Evolutionary conservation across 2,329 filamentous ascomycete species (phyloP).

Genomic region (Gnomoniopsis smithogilvyi): DNA sequence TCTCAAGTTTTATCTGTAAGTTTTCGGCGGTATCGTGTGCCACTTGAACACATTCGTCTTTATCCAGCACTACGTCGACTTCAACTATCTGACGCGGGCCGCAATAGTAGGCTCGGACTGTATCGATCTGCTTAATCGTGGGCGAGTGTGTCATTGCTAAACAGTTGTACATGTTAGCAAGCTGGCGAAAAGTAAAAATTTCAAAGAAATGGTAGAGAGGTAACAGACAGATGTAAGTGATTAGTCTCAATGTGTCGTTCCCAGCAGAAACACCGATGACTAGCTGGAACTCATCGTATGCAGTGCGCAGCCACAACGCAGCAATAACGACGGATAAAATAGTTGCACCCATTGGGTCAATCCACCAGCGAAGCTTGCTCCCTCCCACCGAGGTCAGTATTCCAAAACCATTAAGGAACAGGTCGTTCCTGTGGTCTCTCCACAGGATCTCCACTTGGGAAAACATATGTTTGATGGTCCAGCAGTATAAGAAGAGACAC

Average conservation of each 20-base stretch:
- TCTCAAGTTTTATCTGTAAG: conserved; percentile 90
- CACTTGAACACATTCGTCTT: conserved; percentile 64
- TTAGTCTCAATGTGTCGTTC: conserved; percentile 82
- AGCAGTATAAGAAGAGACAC: conserved; percentile 83
- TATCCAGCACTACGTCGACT: conserved; percentile 93
- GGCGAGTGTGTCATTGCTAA: conserved; percentile 76
- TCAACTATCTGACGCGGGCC: conserved; percentile 88
- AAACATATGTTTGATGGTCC: conserved; percentile 84
- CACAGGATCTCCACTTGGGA: conserved; percentile 88
- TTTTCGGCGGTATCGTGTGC: conserved; percentile 94
- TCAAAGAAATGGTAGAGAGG: too few species aligned
- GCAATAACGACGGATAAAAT: conserved; percentile 79
- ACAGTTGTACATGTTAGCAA: background rate
- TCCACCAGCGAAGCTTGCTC: conserved; percentile 85
- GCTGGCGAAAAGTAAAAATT: background rate
- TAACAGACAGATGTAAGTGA: conserved; percentile 76
- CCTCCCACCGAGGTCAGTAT: conserved; percentile 87
- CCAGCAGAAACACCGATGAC: conserved; percentile 86
- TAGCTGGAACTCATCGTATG: conserved; percentile 84
- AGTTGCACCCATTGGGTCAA: conserved; percentile 89
- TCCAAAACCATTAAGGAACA: conserved; percentile 91
- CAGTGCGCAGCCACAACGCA: conserved; percentile 77
- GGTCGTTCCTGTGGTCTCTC: conserved; percentile 95
- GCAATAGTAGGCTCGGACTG: conserved; percentile 88
- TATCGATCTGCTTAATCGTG: conserved; percentile 81